Evolutionary conservation across 1,139 yeast species (phyloP), one percentile per base, ranked within the genome.

Genomic region (Geotrichum siamense): DNA sequence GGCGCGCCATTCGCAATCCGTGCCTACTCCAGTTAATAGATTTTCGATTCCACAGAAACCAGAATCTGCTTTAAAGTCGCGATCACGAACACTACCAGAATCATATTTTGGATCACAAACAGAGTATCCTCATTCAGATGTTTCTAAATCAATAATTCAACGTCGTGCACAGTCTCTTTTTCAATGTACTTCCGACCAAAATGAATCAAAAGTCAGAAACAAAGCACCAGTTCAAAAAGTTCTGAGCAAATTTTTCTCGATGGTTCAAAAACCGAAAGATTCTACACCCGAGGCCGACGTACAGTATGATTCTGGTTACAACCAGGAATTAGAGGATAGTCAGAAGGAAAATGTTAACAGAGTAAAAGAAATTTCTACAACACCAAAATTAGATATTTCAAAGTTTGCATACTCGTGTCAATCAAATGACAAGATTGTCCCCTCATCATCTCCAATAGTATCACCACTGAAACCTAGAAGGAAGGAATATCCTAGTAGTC

Each of bases 161-260:
- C 26, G 23, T 9, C 20, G 45, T 17, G 45, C 45, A n/a, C n/a
- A n/a, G n/a, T n/a, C n/a, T n/a, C n/a, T n/a, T n/a, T n/a, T n/a
- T n/a, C n/a, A n/a, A n/a, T n/a, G n/a, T n/a, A n/a, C n/a, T n/a
- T n/a, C n/a, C n/a, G n/a, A n/a, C n/a, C n/a, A n/a, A n/a, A n/a
- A n/a, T n/a, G n/a, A n/a, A n/a, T n/a, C n/a, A n/a, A n/a, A n/a
- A n/a, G n/a, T n/a, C n/a, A n/a, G n/a, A n/a, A n/a, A n/a, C n/a
- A n/a, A n/a, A n/a, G n/a, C n/a, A n/a, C n/a, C n/a, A n/a, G n/a
- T n/a, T n/a, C n/a, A n/a, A n/a, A n/a, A n/a, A n/a, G n/a, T n/a
- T n/a, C n/a, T n/a, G n/a, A 43, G 45, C 30, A 43, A 38, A 21
- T 43, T 43, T 17, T 43, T 43, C 28, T 25, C 21, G 2, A 28